A percentile compares a stretch with the other conserved stretches of the same genome.
phyloP scores from a whole-genome alignment of 1,139 yeast genomes.

The Candida glucosophila region DNA sequence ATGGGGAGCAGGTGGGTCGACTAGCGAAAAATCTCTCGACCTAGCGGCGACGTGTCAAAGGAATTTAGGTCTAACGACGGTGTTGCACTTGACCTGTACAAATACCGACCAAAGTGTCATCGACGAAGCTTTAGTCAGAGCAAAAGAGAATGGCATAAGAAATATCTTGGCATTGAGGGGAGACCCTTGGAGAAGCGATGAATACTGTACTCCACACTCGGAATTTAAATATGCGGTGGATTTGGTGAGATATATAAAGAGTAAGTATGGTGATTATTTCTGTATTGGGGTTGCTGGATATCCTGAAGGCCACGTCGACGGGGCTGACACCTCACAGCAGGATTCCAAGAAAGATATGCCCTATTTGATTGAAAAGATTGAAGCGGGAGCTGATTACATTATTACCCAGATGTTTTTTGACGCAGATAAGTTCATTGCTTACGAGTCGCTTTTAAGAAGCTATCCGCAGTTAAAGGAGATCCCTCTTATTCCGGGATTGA shows the following conservation, averaged over 20 bases:
- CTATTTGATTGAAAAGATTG: slow-evolving; percentile 77
- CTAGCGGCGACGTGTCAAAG: slow-evolving; percentile 72
- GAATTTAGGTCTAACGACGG: slow-evolving; percentile 74
- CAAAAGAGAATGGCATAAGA: slow-evolving; percentile 69
- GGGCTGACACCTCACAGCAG: slow-evolving; percentile 55
- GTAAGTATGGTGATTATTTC: slow-evolving; percentile 63
- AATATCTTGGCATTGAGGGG: slow-evolving; percentile 87
- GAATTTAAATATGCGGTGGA: slow-evolving; percentile 74
- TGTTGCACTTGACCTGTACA: slow-evolving; percentile 93
- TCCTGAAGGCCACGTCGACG: slow-evolving; percentile 94
- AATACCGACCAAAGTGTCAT: slow-evolving; percentile 72
- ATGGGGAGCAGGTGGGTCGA: slow-evolving; percentile 99
- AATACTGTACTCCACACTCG: slow-evolving; percentile 49
- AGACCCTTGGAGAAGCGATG: slow-evolving; percentile 80
- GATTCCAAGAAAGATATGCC: slow-evolving; percentile 47
- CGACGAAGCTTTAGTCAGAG: slow-evolving; percentile 67
- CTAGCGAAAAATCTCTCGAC: slow-evolving; percentile 78
- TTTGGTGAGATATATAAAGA: slow-evolving; percentile 67
- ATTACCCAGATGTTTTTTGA: slow-evolving; percentile 86
- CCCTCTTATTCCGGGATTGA: slow-evolving; percentile 79
- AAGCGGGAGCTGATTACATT: slow-evolving; percentile 88
- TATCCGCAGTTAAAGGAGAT: slow-evolving; percentile 33
- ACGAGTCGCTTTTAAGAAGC: slow-evolving; percentile 22
- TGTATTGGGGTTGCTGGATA: slow-evolving; percentile 91
- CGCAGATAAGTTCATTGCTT: slow-evolving; percentile 31